These are phyloP conservation scores for Nyctanthes arbortristis DNA, from an alignment of 257 asterid genomes.

Conservation along the genomic window DNA sequence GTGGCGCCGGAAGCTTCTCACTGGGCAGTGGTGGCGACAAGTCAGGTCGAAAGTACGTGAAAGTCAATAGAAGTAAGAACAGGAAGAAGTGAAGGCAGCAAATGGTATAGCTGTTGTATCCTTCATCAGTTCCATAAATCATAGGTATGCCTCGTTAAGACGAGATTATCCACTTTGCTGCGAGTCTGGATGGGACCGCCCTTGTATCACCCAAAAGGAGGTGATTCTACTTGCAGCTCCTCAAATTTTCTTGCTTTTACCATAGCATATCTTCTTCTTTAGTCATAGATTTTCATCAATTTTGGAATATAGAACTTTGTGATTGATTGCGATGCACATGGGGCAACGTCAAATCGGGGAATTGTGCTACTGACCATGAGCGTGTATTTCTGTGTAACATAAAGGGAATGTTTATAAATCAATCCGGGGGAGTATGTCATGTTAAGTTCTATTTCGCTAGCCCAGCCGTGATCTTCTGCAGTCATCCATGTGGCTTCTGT, in stretches of 20 bases:
- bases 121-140: background rate
- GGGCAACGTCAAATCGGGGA: background rate
- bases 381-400: constrained; percentile 18
- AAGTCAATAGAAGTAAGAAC: constrained; percentile 45
- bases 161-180: too few species aligned
- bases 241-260: background rate
- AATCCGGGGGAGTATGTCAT: background rate
- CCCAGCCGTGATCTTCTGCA: background rate
- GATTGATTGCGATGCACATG: background rate
- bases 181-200: background rate
- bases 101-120: constrained; percentile 13
- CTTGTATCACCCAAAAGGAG: background rate
- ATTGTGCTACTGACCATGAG: background rate
- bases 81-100: constrained; percentile 47
- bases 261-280: constrained; percentile 16
- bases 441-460: background rate
- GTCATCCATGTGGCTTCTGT: background rate
- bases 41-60: constrained; percentile 53
- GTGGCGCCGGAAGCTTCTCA: constrained; percentile 75
- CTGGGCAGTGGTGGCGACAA: constrained; percentile 68
- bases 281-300: constrained; percentile 12
- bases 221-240: background rate
- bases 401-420: background rate
- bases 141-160: background rate
- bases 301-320: constrained; percentile 12